Percentiles rank a stretch among this genome's conserved stretches.
These are phyloP conservation scores for Eimeria mitis DNA, from an alignment of 169 alveolate species.

Conservation along the genomic window DNA sequence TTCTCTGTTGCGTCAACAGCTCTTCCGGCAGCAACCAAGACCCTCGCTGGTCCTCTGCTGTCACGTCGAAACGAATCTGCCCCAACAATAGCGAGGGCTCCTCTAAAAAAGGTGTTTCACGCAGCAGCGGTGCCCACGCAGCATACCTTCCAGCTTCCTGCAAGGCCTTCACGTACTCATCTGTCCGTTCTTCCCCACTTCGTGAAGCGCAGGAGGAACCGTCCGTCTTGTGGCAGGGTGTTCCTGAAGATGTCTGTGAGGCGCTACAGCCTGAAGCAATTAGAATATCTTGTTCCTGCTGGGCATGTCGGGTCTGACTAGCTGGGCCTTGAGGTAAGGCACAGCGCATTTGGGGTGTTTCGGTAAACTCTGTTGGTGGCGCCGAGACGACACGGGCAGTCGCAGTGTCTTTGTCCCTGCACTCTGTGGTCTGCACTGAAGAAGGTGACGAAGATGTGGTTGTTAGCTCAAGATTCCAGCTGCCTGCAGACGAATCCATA, in stretches of 20 bases:
- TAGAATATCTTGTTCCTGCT: not conserved
- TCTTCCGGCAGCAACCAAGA: slow-evolving; percentile 51
- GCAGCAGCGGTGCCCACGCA: slow-evolving; percentile 40
- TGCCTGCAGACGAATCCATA: slow-evolving; percentile 35
- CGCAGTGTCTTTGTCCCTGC: not conserved
- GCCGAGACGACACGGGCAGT: not conserved
- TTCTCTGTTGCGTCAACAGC: not conserved
- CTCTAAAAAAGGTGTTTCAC: not conserved
- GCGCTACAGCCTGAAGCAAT: not conserved
- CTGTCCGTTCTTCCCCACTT: not conserved
- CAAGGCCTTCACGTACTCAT: slow-evolving; percentile 38
- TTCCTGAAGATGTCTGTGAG: not conserved
- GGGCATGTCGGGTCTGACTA: not conserved
- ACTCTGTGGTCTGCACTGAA: not conserved
- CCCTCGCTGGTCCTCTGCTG: slow-evolving; percentile 35
- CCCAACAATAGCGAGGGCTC: slow-evolving; percentile 24
- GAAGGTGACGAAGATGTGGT: not conserved
- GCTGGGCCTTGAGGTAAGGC: not conserved
- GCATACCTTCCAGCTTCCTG: slow-evolving; percentile 20
- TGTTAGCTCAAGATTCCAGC: not conserved
- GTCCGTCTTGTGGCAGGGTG: not conserved
- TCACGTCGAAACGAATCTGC: slow-evolving; percentile 39
- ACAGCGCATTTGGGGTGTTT: not conserved
- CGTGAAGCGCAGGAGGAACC: not conserved
- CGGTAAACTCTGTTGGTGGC: not conserved